Conservation (phyloP, 306 rosid species). For the Prosopis cineraria region DNA sequence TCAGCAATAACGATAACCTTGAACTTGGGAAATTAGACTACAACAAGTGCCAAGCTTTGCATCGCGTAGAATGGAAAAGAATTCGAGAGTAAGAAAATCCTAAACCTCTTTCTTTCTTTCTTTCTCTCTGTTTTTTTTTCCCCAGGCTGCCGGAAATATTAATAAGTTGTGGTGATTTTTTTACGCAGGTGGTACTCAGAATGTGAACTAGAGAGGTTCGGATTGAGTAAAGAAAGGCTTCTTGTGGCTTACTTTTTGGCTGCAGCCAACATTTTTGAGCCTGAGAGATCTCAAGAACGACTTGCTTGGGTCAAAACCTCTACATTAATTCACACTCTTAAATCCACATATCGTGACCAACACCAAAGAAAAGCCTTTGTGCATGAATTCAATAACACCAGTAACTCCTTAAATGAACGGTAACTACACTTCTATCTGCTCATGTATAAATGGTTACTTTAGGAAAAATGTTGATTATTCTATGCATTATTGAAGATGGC, state of each 20-base stretch:
- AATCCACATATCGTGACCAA: conserved; percentile 29
- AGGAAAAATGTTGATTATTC: no score
- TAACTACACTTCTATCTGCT: not conserved
- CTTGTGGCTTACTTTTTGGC: conserved; percentile 56
- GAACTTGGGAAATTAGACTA: conserved; percentile 67
- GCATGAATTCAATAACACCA: conserved; percentile 35
- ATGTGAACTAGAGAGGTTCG: conserved; percentile 42
- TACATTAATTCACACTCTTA: conserved; percentile 42
- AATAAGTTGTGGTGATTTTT: not conserved
- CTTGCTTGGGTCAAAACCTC: conserved; percentile 59
- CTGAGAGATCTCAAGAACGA: conserved; percentile 55
- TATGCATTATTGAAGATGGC: conserved; percentile 36
- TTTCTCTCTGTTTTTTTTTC: not conserved
- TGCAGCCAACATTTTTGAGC: conserved; percentile 54
- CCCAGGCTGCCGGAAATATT: not conserved
- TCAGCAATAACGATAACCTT: conserved; percentile 56
- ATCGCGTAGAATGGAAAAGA: conserved; percentile 54
- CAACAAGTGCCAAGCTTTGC: conserved; percentile 59
- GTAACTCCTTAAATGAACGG: not conserved
- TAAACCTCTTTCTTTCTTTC: not conserved
- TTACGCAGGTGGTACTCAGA: conserved; percentile 62
- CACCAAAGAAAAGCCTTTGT: conserved; percentile 43
- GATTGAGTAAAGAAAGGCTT: conserved; percentile 47
- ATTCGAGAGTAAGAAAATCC: conserved; percentile 46
- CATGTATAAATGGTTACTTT: no score